These are phyloP conservation scores for Domatiomyces catenatus DNA, from an alignment of 2,329 filamentous ascomycete genomes.

Conservation along the genomic window DNA sequence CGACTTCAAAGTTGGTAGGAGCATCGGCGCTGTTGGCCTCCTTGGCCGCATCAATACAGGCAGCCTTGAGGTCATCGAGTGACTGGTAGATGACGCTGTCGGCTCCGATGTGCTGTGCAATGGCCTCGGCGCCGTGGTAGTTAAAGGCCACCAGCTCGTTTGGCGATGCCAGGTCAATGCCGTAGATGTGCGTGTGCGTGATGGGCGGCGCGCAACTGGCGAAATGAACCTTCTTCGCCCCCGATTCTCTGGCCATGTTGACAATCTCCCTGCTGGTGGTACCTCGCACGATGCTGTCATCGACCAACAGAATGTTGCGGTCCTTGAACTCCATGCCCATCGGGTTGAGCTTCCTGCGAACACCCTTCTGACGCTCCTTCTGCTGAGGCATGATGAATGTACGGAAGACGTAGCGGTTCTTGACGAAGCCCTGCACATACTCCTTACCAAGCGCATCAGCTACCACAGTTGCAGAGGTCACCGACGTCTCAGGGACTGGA, in stretches of 20 bases:
- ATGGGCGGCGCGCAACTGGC: slow-evolving; percentile 70
- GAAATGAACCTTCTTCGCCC: slow-evolving; percentile 69
- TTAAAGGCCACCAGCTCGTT: slow-evolving; percentile 57
- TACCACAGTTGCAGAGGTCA: slow-evolving; percentile 62
- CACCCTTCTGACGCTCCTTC: slow-evolving; percentile 63
- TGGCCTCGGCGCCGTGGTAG: slow-evolving; percentile 40
- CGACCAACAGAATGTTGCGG: slow-evolving; percentile 67
- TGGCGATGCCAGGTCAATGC: slow-evolving; percentile 59
- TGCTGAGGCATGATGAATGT: slow-evolving; percentile 83
- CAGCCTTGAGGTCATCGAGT: slow-evolving; percentile 61
- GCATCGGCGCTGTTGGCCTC: slow-evolving; percentile 38
- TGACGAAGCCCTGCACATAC: slow-evolving; percentile 69
- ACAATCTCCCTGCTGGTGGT: slow-evolving; percentile 70
- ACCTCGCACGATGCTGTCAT: slow-evolving; percentile 79
- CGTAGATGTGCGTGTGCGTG: slow-evolving; percentile 76
- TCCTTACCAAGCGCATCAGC: slow-evolving; percentile 62
- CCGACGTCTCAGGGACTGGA: slow-evolving; percentile 69
- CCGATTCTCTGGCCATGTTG: slow-evolving; percentile 69
- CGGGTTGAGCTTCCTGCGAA: slow-evolving; percentile 75
- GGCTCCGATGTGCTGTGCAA: slow-evolving; percentile 54
- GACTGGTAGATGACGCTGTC: slow-evolving; percentile 64
- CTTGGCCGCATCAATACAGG: slow-evolving; percentile 55
- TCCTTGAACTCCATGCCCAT: slow-evolving; percentile 74
- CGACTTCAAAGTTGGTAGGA: slow-evolving; percentile 62
- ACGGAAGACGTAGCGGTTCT: slow-evolving; percentile 77